Conservation (phyloP, 1,284 basidiomycete species). For the Pseudozyma sp. region DNA sequence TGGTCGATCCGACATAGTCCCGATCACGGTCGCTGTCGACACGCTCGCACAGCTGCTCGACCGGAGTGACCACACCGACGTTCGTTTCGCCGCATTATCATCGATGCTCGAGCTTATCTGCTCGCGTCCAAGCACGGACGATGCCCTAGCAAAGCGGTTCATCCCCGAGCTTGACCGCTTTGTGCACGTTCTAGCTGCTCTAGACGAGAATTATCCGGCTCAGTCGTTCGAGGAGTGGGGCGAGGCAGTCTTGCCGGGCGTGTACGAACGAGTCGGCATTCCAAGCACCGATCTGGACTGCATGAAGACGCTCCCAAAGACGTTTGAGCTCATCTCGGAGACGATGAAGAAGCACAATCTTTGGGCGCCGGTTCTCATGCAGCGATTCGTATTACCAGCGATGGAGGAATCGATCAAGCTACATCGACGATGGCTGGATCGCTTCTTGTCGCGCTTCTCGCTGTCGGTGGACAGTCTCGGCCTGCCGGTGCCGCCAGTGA, state of each 20-base stretch:
- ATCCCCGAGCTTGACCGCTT: background rate
- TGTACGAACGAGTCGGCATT: background rate
- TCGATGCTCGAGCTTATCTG: conserved; percentile 2
- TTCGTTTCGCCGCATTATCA: background rate
- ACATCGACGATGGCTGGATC: conserved; percentile 4
- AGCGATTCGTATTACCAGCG: background rate
- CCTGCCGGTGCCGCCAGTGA: conserved; percentile 4
- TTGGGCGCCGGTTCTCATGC: background rate
- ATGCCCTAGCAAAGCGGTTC: background rate
- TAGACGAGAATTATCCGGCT: conserved; percentile 1
- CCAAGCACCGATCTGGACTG: background rate
- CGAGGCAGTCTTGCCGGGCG: background rate
- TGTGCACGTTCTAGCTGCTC: conserved; percentile 1
- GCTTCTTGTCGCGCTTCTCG: background rate
- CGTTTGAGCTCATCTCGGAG: no score
- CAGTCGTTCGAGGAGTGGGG: background rate
- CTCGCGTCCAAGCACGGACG: no score
- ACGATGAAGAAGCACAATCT: no score
- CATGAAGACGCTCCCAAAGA: no score
- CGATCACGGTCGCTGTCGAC: background rate
- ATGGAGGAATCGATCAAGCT: conserved; percentile 3
- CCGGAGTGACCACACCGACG: background rate
- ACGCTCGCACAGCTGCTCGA: background rate
- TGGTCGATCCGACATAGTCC: background rate
- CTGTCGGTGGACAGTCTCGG: background rate